phyloP scores from a whole-genome alignment of 2,329 filamentous ascomycete genomes.

The Mariannaea elegans region DNA sequence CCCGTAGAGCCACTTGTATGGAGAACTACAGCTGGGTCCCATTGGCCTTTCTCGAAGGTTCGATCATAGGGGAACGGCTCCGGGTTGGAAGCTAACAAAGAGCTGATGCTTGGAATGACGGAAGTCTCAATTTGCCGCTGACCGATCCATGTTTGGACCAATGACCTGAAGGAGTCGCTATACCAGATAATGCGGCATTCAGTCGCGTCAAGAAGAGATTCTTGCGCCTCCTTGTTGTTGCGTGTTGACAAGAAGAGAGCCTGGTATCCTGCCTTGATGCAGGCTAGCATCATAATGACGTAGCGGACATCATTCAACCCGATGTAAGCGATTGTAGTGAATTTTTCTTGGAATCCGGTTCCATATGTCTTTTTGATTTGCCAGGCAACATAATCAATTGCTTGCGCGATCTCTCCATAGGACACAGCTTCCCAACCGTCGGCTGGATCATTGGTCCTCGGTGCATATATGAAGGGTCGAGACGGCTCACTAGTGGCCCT shows the following conservation, averaged over 20 bases:
- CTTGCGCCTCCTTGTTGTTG: conserved; percentile 43
- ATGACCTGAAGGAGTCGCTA: background rate
- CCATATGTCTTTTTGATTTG: background rate
- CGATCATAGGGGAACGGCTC: conserved; percentile 42
- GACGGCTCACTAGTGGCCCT: background rate
- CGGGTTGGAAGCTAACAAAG: background rate
- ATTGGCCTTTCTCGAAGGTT: conserved; percentile 40
- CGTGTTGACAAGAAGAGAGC: conserved; percentile 44
- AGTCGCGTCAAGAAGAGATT: conserved; percentile 37
- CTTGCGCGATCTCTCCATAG: background rate
- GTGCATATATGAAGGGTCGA: background rate
- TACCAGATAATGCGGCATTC: conserved; percentile 32
- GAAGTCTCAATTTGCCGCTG: conserved; percentile 29
- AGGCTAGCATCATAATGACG: conserved; percentile 48
- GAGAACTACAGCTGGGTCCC: conserved; percentile 42
- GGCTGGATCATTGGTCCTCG: background rate
- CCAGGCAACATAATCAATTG: background rate
- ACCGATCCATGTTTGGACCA: background rate
- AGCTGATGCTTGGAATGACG: conserved; percentile 22
- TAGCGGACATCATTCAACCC: conserved; percentile 50
- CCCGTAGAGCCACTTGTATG: conserved; percentile 51
- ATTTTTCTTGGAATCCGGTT: background rate
- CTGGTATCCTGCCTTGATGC: conserved; percentile 53
- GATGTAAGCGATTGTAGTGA: conserved; percentile 44
- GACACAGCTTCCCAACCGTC: conserved; percentile 7